Evolutionary conservation across 192 early-diverging fungal species (phyloP), one percentile per base, ranked within the genome.

Genomic region (Borealophlyctis nickersoniae): DNA sequence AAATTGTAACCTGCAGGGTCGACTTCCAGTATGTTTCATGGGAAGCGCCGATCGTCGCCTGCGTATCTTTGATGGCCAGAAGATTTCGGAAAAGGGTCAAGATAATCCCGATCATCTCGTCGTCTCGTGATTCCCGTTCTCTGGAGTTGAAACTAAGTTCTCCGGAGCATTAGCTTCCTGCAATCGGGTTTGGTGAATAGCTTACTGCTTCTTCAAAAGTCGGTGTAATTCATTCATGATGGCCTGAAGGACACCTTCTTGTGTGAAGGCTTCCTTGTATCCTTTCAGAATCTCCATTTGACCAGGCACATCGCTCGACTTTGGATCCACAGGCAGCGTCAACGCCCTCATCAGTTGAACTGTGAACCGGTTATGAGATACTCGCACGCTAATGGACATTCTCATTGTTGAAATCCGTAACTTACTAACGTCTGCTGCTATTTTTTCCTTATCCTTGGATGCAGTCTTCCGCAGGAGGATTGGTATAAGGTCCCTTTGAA

Each of bases 321-420:
- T 77, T 26, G 77, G 70, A 49, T 83, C 82, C 50, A 91, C 71
- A 54, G 88, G 87, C 94, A 92, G 94, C 0, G 94, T 97, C 78
- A 95, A 75, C 0, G 92, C 90, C 30, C 93, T 91, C 36, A 97
- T 77, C 32, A 97, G 60, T 68, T 97, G 91, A 9, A 92, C 87
- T 85, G 72, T 69, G 57, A 48, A 9, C 45, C 11, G 11, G 45
- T 48, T 48, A 13, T 13, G 59, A 64, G 36, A 75, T 71, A 26
- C 53, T 28, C 22, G 51, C 16, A 3, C 16, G 39, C 56, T 63
- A 11, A 5, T 70, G 22, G 11, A 14, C 34, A 26, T 31, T 61
- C 30, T 19, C 4, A 29, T 11, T 23, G 14, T 60, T 19, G 5
- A n/a, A 65, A 32, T 27, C 0, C 23, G 4, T 3, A 1, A 64